Base-by-base conservation (phyloP, 2,329 filamentous ascomycete genomes). In the Bisporella sp. region DNA sequence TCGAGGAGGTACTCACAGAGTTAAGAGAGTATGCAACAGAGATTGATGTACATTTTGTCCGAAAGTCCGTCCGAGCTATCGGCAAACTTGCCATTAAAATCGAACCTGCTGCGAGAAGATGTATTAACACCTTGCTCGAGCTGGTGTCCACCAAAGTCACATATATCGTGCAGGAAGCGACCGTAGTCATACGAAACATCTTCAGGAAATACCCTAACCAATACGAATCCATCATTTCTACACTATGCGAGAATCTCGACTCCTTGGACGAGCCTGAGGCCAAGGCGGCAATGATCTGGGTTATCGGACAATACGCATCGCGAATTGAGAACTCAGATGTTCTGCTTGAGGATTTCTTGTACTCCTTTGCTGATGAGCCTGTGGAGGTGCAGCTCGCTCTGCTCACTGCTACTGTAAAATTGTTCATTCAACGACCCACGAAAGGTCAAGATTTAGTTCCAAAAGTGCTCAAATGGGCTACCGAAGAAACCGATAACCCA, bases 11-110 rank as follows among this genome's bases (percentile, higher is more conserved):
- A 1, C 71, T 99, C 57, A 95, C 91, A 1, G 93, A 99, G 68
- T 72, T 99, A 50, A 82, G 90, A 66, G 93, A 99, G 76, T 95
- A 99, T 69, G 92, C 93, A 6, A 97, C 92, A 0, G 93, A 99
- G 68, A 97, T 99, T 57, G 93, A 99, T 62, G 91, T 99, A 5
- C 93, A 99, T 69, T 99, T 99, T 66, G 93, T 97, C 8, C 88
- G 93, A 46, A 99, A 99, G 69, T 93, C 93, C 1, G 93, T 99
- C 13, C 86, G 93, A 51, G 93, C 93, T 39, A 99, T 99, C 60
- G 93, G 93, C 55, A 99, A 99, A 71, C 76, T 99, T 53, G 93
- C 93, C 54, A 97, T 99, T 73, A 99, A 99, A 73, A 99, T 99
- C 59, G 93, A 97, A 68, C 89, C 92, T 1, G 90, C 93, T 3